phyloP scores from a whole-genome alignment of 2,329 filamentous ascomycete species.

The Epichloe bromicola region DNA sequence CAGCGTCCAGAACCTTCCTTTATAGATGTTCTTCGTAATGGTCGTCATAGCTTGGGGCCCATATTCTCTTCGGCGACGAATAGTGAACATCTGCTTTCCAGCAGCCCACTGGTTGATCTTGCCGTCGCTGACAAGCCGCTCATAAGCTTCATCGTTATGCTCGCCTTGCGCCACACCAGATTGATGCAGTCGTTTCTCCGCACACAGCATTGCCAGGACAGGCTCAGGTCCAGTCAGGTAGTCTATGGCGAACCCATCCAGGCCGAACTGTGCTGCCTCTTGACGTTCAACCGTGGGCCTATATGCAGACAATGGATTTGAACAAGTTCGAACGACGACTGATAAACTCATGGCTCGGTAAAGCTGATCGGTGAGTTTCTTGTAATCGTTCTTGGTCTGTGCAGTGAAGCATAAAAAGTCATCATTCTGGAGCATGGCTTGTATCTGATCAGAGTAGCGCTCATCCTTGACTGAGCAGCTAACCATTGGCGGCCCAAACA shows the following conservation, averaged over 20 bases:
- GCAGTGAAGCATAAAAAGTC: conserved; percentile 60
- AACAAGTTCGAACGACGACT: conserved; percentile 57
- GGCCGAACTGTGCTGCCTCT: conserved; percentile 45
- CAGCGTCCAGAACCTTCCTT: conserved; percentile 61
- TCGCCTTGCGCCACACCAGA: conserved; percentile 52
- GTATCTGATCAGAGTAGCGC: conserved; percentile 44
- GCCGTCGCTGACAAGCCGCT: conserved; percentile 44
- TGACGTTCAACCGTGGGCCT: conserved; percentile 38
- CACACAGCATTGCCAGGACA: conserved; percentile 80
- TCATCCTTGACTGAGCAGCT: conserved; percentile 68
- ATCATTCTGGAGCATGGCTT: conserved; percentile 35
- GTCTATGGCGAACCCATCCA: conserved; percentile 72
- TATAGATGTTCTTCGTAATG: conserved; percentile 44
- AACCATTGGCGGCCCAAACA: conserved; percentile 71
- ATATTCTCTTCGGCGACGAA: conserved; percentile 67
- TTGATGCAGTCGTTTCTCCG: conserved; percentile 53
- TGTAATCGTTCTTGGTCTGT: conserved; percentile 64
- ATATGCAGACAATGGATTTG: conserved; percentile 40
- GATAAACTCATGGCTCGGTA: conserved; percentile 51
- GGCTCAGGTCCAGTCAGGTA: conserved; percentile 67
- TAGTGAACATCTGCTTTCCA: conserved; percentile 47
- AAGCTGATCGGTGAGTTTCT: conserved; percentile 53
- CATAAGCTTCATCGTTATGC: conserved; percentile 53
- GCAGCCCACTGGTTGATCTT: conserved; percentile 59
- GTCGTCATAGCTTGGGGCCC: conserved; percentile 62